phyloP scores from a whole-genome alignment of 257 asterid species.

The Solanum raphanifolium region DNA sequence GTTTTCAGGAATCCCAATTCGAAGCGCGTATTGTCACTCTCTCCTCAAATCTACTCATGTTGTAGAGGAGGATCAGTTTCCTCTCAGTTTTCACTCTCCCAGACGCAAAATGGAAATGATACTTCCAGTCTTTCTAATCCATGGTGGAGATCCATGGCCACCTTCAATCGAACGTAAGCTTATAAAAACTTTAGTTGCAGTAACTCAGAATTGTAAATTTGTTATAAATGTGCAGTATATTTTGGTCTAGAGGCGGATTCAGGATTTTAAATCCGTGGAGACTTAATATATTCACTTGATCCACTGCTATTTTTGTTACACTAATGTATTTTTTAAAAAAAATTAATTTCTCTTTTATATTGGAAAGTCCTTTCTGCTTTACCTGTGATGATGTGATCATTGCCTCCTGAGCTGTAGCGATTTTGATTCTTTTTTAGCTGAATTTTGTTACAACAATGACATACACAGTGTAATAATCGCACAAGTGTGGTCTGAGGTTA shows the following conservation, averaged over 20 bases:
- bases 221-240: not conserved
- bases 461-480: too few species aligned
- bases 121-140: constrained; percentile 26
- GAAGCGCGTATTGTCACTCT: constrained; percentile 22
- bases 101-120: constrained; percentile 36
- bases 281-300: not conserved
- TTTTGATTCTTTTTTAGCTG: not conserved
- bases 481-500: too few species aligned
- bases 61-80: constrained; percentile 17
- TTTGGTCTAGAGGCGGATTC: not conserved
- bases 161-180: constrained; percentile 81
- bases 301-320: not conserved
- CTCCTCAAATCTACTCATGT: constrained; percentile 26
- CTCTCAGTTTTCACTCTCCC: constrained; percentile 30
- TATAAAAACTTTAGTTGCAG: not conserved
- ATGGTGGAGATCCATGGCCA: constrained; percentile 98
- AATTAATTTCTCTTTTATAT: too few species aligned
- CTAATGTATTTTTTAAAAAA: not conserved
- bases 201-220: not conserved
- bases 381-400: not conserved
- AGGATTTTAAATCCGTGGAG: not conserved
- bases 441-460: not conserved
- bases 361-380: too few species aligned
- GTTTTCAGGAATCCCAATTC: constrained; percentile 29
- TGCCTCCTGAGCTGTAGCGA: not conserved